These are phyloP conservation scores for Tetrastigma voinierianum DNA, from an alignment of 164 flowering plant species.

Conservation along the genomic window DNA sequence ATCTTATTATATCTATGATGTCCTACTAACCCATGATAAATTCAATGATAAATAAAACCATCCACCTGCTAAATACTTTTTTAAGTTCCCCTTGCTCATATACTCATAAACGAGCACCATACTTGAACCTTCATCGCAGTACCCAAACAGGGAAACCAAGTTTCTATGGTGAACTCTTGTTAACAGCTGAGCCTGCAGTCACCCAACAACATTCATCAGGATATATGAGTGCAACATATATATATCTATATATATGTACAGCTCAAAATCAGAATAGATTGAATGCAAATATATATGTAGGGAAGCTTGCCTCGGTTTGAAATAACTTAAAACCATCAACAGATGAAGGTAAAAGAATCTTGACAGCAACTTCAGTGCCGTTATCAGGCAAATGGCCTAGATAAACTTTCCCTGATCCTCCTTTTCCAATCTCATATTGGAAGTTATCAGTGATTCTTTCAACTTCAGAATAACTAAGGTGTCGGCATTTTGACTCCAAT, in stretches of 20 bases:
- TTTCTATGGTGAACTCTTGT: slow-evolving; percentile 46
- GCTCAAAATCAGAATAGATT: too few relatives aligned
- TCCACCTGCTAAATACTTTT: slow-evolving; percentile 42
- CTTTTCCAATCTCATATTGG: slow-evolving; percentile 23
- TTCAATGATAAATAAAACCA: too few relatives aligned
- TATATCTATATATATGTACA: too few relatives aligned
- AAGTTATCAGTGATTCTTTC: slow-evolving; percentile 27
- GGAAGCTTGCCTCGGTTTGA: slow-evolving; percentile 48
- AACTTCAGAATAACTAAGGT: slow-evolving; percentile 20
- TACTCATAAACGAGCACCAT: too few relatives aligned
- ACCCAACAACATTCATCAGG: too few relatives aligned
- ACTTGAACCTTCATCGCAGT: too few relatives aligned
- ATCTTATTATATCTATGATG: too few relatives aligned
- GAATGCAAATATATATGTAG: too few relatives aligned
- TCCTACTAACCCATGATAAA: too few relatives aligned
- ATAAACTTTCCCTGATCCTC: slow-evolving; percentile 39
- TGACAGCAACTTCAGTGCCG: slow-evolving; percentile 40
- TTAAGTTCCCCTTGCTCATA: slow-evolving; percentile 46
- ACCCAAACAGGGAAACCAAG: slow-evolving; percentile 46
- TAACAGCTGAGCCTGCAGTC: slow-evolving; percentile 40
- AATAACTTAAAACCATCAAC: slow-evolving; percentile 40
- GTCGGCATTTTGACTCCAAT: background rate
- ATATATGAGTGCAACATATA: too few relatives aligned
- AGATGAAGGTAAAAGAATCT: slow-evolving; percentile 41
- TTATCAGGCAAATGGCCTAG: slow-evolving; percentile 20